These are phyloP conservation scores for Pseudogymnoascus sp. DNA, from an alignment of 2,329 filamentous ascomycete species.

Conservation along the genomic window DNA sequence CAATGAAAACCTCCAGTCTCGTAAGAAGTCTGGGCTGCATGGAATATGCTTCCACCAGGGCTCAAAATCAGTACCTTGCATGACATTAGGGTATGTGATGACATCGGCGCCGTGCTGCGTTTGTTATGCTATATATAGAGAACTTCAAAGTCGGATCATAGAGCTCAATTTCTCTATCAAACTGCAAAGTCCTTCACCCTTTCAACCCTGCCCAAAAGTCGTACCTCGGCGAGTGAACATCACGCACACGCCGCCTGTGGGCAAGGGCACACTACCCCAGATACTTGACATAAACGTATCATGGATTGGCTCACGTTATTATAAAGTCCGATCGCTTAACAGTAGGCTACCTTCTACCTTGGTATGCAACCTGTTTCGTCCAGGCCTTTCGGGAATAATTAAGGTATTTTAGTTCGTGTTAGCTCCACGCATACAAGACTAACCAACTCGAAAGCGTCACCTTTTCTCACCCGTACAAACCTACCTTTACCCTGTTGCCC, in stretches of 20 bases:
- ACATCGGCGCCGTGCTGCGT: neutral
- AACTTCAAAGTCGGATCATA: neutral
- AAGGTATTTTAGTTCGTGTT: slow-evolving; percentile 6
- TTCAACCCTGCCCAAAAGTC: neutral
- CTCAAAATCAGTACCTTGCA: slow-evolving; percentile 1
- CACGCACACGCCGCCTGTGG: neutral
- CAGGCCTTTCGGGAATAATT: slow-evolving; percentile 4
- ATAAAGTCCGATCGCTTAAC: slow-evolving; percentile 3
- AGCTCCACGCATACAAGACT: neutral
- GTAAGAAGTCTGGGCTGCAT: neutral
- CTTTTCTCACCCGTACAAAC: slow-evolving; percentile 8
- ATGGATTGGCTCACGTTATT: slow-evolving; percentile 3
- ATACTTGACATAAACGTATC: neutral
- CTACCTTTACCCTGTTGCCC: slow-evolving; percentile 5
- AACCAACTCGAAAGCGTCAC: slow-evolving; percentile 2
- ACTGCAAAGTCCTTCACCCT: neutral
- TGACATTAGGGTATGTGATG: neutral
- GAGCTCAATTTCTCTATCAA: neutral
- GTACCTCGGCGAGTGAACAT: neutral
- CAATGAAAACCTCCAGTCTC: neutral
- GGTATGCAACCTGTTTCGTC: slow-evolving; percentile 1
- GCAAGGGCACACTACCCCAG: neutral
- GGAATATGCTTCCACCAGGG: neutral
- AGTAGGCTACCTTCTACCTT: neutral
- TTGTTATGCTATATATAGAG: neutral